A percentile compares a stretch with the other conserved stretches of the same genome.
Evolutionary conservation across 768 basidiomycete species (phyloP).

Genomic region (Heimioporus sp.): DNA sequence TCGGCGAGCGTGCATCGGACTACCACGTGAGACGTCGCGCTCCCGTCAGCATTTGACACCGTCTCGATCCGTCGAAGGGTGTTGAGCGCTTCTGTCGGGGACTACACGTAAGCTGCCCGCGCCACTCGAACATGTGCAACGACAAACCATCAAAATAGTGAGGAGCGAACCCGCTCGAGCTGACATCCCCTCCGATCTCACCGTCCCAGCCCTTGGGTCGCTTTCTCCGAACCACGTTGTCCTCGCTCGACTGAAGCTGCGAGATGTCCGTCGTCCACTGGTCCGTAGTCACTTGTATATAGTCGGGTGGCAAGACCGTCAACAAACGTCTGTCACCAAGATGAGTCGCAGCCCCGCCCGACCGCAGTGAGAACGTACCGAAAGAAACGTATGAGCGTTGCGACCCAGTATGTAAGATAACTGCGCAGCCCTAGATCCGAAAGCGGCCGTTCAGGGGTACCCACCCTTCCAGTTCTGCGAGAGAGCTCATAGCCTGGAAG

Average conservation of each 20-base stretch:
- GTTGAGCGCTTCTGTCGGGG: slow-evolving; percentile 49
- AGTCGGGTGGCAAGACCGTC: slow-evolving; percentile 56
- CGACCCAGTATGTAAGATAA: slow-evolving; percentile 88
- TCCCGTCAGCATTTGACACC: slow-evolving; percentile 58
- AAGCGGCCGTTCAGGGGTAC: slow-evolving; percentile 92
- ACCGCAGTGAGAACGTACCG: slow-evolving; percentile 40
- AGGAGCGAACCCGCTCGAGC: slow-evolving; percentile 32
- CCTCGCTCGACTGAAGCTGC: slow-evolving; percentile 31
- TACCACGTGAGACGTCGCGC: slow-evolving; percentile 65
- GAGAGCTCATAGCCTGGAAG: slow-evolving; percentile 87
- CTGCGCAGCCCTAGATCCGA: slow-evolving; percentile 90
- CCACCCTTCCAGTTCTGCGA: slow-evolving; percentile 70
- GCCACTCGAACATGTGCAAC: background rate
- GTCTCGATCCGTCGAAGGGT: slow-evolving; percentile 58
- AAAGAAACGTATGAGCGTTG: slow-evolving; percentile 81
- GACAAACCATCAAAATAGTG: slow-evolving; percentile 41
- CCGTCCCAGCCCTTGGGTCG: slow-evolving; percentile 74
- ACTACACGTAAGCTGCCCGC: background rate
- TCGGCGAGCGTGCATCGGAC: slow-evolving; percentile 72
- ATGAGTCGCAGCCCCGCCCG: background rate
- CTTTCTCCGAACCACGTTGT: slow-evolving; percentile 37
- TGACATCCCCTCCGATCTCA: slow-evolving; percentile 47
- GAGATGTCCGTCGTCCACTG: slow-evolving; percentile 44
- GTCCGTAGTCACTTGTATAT: slow-evolving; percentile 42
- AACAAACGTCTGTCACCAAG: slow-evolving; percentile 47